Percentiles rank a stretch among this genome's conserved stretches.
Conservation (phyloP, 202 grass and related monocot genomes). For the Schoenoplectus triqueter region DNA sequence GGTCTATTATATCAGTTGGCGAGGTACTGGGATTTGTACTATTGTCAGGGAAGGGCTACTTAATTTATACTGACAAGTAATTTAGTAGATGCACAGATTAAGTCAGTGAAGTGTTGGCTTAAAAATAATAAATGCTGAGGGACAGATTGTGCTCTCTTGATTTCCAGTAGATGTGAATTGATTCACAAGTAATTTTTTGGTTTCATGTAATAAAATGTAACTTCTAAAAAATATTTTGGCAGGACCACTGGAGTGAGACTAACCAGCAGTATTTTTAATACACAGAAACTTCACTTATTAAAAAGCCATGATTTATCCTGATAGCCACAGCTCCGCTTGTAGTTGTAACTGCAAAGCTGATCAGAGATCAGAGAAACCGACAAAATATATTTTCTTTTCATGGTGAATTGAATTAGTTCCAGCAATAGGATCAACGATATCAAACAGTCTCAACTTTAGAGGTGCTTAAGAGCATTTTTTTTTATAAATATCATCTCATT, state of each 20-base stretch:
- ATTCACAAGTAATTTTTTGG: neutral
- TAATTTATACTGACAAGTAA: neutral
- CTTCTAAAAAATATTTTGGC: neutral
- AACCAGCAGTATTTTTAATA: neutral
- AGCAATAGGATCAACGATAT: neutral
- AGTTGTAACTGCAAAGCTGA: slow-evolving; percentile 3
- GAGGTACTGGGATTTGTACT: neutral
- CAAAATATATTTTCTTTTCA: neutral
- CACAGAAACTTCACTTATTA: neutral
- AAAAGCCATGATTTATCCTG: neutral
- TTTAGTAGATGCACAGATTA: neutral
- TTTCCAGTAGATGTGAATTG: neutral
- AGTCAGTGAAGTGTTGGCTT: neutral
- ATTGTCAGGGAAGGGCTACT: too few relatives aligned
- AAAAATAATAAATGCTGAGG: neutral
- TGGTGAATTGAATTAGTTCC: neutral
- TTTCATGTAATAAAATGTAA: neutral
- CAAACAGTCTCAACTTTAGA: neutral
- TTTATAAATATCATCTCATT: neutral
- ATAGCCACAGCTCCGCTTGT: neutral
- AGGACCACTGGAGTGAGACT: slow-evolving; percentile 2
- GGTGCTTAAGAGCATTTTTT: neutral
- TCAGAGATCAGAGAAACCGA: neutral
- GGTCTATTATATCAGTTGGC: neutral
- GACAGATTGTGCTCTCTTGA: neutral